phyloP scores from a whole-genome alignment of 768 basidiomycete species.

The Phylloporus sp. region DNA sequence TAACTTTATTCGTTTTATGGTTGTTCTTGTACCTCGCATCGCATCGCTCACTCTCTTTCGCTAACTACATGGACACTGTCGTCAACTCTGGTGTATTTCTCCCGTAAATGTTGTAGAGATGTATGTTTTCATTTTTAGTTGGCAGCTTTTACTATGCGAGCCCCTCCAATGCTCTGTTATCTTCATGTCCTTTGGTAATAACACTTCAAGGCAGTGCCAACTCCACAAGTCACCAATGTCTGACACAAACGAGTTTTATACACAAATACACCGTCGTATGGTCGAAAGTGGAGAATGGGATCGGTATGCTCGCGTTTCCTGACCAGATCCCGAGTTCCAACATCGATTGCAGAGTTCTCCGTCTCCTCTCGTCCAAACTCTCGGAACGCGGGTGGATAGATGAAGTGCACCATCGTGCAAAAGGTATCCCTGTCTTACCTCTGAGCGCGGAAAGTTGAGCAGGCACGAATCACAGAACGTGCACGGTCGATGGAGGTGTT shows the following conservation, averaged over 20 bases:
- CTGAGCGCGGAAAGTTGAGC: not conserved
- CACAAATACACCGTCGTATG: not conserved
- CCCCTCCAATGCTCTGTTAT: too few relatives aligned
- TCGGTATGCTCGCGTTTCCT: not conserved
- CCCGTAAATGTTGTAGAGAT: not conserved
- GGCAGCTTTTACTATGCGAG: too few relatives aligned
- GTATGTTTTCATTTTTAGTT: constrained; percentile 2
- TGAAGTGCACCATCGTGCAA: not conserved
- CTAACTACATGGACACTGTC: constrained; percentile 12
- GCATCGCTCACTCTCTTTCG: constrained; percentile 14
- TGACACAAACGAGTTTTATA: not conserved
- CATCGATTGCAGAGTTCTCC: not conserved
- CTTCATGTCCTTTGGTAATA: too few relatives aligned
- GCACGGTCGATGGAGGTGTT: not conserved
- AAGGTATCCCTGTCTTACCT: not conserved
- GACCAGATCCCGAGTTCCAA: not conserved
- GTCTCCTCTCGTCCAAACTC: not conserved
- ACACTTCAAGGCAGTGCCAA: not conserved
- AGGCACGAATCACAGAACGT: not conserved
- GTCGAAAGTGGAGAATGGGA: not conserved
- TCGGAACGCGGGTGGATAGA: not conserved
- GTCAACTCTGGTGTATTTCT: not conserved
- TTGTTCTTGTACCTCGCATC: not conserved
- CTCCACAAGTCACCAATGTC: not conserved
- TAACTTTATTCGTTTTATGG: constrained; percentile 12